Conservation (phyloP, 129 eudicot species). For the Lactuca sativa region DNA sequence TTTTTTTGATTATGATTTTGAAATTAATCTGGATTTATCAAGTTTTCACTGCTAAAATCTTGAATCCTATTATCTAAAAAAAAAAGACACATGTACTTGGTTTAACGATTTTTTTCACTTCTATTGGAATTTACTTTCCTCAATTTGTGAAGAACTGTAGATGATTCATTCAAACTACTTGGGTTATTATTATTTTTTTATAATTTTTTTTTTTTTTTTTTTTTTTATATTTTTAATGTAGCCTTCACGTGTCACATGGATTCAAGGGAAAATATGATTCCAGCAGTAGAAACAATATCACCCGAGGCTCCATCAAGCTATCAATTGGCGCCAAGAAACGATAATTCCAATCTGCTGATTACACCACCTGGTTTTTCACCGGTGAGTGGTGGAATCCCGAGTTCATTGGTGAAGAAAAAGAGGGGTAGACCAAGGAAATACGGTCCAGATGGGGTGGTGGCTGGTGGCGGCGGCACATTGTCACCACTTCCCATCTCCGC, state of each 20-base stretch:
- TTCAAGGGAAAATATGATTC: constrained; percentile 36
- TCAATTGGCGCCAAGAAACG: constrained; percentile 52
- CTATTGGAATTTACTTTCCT: no score
- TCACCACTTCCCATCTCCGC: constrained; percentile 57
- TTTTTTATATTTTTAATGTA: background rate
- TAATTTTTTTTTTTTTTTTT: background rate
- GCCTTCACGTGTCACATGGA: constrained; percentile 46
- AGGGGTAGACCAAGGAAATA: constrained; percentile 88
- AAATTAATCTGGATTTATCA: constrained; percentile 18
- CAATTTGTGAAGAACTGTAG: background rate
- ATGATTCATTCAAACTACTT: background rate
- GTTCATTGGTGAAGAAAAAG: constrained; percentile 62
- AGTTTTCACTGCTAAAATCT: constrained; percentile 1
- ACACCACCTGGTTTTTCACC: constrained; percentile 32
- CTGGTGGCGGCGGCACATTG: constrained; percentile 31
- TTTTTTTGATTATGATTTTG: background rate
- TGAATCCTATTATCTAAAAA: constrained; percentile 1
- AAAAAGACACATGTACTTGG: background rate
- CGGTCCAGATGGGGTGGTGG: constrained; percentile 46
- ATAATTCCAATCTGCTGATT: constrained; percentile 24
- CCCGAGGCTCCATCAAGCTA: constrained; percentile 57
- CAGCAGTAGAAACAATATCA: constrained; percentile 49
- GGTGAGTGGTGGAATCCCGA: constrained; percentile 23
- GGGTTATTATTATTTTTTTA: background rate
- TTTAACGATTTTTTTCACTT: background rate